These are phyloP conservation scores for Nicotiana sylvestris DNA, from an alignment of 257 asterid genomes.

Conservation along the genomic window DNA sequence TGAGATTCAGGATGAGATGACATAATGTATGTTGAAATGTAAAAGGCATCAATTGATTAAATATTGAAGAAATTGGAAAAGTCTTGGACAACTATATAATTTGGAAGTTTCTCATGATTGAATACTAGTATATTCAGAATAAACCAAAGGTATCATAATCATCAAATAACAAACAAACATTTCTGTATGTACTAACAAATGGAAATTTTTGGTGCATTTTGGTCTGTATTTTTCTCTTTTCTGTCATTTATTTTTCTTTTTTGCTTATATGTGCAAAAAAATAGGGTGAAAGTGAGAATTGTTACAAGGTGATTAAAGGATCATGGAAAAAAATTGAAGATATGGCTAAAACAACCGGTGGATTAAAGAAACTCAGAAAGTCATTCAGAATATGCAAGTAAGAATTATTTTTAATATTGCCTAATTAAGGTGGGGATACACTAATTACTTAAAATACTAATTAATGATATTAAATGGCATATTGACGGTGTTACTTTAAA, in stretches of 20 bases:
- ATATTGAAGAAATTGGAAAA: background rate
- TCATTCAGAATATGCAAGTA: constrained; percentile 85
- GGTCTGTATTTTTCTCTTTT: background rate
- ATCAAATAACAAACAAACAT: background rate
- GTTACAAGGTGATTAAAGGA: constrained; percentile 67
- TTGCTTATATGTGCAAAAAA: background rate
- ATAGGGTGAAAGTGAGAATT: constrained; percentile 76
- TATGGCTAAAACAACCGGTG: constrained; percentile 51
- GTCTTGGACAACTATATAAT: background rate
- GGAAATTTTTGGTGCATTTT: background rate
- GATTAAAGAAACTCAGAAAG: constrained; percentile 54
- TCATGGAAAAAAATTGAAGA: constrained; percentile 80
- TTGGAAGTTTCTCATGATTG: background rate
- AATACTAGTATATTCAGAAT: background rate
- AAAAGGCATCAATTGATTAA: background rate
- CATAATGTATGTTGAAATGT: background rate
- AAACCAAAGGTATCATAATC: background rate
- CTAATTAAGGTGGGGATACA: background rate
- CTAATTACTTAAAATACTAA: background rate
- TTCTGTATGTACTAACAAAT: background rate
- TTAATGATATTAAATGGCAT: background rate
- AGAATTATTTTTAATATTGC: constrained; percentile 8
- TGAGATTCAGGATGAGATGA: background rate
- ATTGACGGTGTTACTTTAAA: background rate
- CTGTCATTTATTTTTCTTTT: background rate